Base-by-base conservation (phyloP, 495 filamentous ascomycete genomes). In the Bacidia gigantensis region DNA sequence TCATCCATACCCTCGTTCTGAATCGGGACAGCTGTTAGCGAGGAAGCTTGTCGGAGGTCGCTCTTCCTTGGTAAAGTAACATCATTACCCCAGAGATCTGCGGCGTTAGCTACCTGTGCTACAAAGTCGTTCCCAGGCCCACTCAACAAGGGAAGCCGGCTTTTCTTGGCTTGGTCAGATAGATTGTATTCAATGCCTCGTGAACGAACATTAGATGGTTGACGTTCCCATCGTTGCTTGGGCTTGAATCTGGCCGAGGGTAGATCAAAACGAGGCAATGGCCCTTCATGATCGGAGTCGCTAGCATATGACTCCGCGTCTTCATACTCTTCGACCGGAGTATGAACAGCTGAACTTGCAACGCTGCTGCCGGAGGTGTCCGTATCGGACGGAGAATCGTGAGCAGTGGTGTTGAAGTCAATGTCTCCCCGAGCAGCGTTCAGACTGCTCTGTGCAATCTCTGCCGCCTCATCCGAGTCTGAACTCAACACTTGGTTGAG, bases 101-200 rank as follows among this genome's bases (percentile, higher is more conserved):
- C 67, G 50, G 70, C 65, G 55, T 69, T 67, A 11, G 76, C 25
- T 14, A 72, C 54, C 17, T 70, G 57, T 10, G 69, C 47, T 3
- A 76, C 40, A 52, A 81, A 76, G 32, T 72, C 65, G 11, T 69
- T 60, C 50, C 71, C 75, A 2, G 63, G 58, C 9, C 75, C 75
- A 47, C 52, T 46, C n/a, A 64, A 50, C 11, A 58, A 20, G 21
- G 44, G 49, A 11, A 56, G n/a, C 0, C 42, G 42, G 18, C 46
- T 49, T 23, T 23, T 20, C 14, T 49, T 42, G 7, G 29, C 29
- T 7, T 35, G 29, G 14, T 35, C 29, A 35, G 5, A 7, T 14
- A 35, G 5, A 35, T 14, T 35, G 29, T 35, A 35, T 14, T 35
- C 29, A 14, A 35, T 47, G 12, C 56, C 56, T 40, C 56, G 47